phyloP scores from a whole-genome alignment of 78 protist species.

The Planoprotostelium fungivorum region DNA sequence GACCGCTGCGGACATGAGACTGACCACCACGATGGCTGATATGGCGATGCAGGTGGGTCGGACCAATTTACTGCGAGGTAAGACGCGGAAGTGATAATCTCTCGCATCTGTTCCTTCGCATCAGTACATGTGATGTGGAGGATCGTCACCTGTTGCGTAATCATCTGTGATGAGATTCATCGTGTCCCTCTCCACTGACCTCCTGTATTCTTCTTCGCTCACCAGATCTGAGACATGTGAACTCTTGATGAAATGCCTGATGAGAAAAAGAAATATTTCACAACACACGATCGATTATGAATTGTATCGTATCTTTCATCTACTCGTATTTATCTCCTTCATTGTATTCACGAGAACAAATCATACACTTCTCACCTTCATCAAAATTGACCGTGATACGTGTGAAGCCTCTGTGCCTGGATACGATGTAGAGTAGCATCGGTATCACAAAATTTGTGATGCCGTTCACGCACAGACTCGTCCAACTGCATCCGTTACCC shows the following conservation, averaged over 20 bases:
- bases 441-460: neutral
- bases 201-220: too few species aligned
- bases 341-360: too few species aligned
- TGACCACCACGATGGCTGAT: neutral
- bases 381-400: neutral
- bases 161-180: neutral
- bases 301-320: too few species aligned
- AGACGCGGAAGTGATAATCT: neutral
- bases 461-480: neutral
- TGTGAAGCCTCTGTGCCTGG: neutral
- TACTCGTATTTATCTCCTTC: too few species aligned
- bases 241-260: too few species aligned
- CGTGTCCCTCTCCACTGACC: too few species aligned
- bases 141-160: neutral
- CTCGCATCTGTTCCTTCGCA: too few species aligned
- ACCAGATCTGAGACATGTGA: too few species aligned
- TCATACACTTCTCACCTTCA: too few species aligned
- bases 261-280: too few species aligned
- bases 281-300: too few species aligned
- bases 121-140: too few species aligned
- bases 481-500: neutral
- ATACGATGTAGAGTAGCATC: neutral
- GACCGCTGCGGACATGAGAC: neutral
- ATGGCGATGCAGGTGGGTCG: neutral
- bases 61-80: neutral